These are phyloP conservation scores for Exophiala spinifera DNA, from an alignment of 2,329 filamentous ascomycete species.

Conservation along the genomic window DNA sequence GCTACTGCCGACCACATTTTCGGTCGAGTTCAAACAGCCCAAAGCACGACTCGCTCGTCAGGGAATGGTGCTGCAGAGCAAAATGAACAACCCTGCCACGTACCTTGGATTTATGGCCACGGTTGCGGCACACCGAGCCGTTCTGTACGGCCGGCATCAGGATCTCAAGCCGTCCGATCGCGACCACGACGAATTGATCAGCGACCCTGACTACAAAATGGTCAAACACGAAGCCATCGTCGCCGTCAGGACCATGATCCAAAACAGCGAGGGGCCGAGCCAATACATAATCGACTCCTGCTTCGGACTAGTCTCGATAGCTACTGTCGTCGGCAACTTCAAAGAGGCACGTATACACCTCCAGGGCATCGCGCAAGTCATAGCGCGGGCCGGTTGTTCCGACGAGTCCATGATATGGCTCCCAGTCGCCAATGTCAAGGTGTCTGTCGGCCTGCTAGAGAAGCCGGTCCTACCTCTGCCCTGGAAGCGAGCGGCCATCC, in stretches of 20 bases:
- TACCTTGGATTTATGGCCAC: conserved; percentile 42
- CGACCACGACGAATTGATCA: conserved; percentile 26
- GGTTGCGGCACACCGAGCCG: conserved; percentile 39
- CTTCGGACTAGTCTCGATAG: conserved; percentile 37
- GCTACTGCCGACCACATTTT: conserved; percentile 41
- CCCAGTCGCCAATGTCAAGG: conserved; percentile 24
- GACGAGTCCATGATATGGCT: conserved; percentile 28
- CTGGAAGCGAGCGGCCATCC: conserved; percentile 35
- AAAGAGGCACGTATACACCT: conserved; percentile 40
- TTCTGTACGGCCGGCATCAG: conserved; percentile 31
- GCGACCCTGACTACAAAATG: conserved; percentile 38
- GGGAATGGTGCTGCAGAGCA: conserved; percentile 33
- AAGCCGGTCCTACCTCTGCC: conserved; percentile 37
- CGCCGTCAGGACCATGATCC: conserved; percentile 25
- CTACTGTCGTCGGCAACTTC: conserved; percentile 40
- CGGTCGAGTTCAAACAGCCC: conserved; percentile 32
- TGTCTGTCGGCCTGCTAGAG: conserved; percentile 35
- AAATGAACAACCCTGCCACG: conserved; percentile 37
- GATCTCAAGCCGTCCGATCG: conserved; percentile 26
- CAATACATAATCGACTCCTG: conserved; percentile 39
- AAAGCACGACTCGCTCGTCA: conserved; percentile 29
- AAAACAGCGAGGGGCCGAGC: conserved; percentile 35
- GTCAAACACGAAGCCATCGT: conserved; percentile 37
- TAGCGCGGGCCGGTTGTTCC: conserved; percentile 38
- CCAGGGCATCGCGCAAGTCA: conserved; percentile 32